phyloP scores from a whole-genome alignment of 2,329 filamentous ascomycete species.

The Aureobasidium leucospermi region DNA sequence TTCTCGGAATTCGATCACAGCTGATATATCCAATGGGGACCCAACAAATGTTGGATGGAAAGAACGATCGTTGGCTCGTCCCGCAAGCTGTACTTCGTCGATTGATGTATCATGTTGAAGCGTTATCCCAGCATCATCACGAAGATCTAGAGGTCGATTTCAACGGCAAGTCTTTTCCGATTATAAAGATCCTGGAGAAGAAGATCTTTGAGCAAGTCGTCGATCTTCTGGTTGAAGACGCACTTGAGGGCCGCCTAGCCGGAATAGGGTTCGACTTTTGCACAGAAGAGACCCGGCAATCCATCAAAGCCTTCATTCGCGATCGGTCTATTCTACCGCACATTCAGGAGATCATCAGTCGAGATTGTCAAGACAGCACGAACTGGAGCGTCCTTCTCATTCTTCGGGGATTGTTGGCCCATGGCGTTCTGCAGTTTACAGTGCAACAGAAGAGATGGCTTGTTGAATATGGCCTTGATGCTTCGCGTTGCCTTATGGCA shows the following conservation, averaged over 20 bases:
- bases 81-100: conserved; percentile 30
- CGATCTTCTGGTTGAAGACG: conserved; percentile 24
- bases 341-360: neutral
- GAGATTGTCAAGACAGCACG: too few relatives aligned
- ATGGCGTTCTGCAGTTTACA: conserved; percentile 52
- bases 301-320: neutral
- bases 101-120: conserved; percentile 22
- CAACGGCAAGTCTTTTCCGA: conserved; percentile 42
- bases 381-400: conserved; percentile 38
- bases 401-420: conserved; percentile 55
- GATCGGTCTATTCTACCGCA: neutral
- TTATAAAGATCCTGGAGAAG: conserved; percentile 48
- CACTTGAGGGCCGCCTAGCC: conserved; percentile 24
- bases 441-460: conserved; percentile 59
- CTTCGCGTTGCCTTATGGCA: conserved; percentile 50
- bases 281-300: neutral
- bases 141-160: too few relatives aligned
- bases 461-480: conserved; percentile 49
- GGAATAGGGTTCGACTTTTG: neutral
- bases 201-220: conserved; percentile 29
- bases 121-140: too few relatives aligned
- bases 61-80: conserved; percentile 33
- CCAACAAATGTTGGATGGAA: conserved; percentile 34
- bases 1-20: conserved; percentile 35
- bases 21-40: conserved; percentile 39